Conservation (phyloP, 1,139 yeast species). For the Taphrina communis region DNA sequence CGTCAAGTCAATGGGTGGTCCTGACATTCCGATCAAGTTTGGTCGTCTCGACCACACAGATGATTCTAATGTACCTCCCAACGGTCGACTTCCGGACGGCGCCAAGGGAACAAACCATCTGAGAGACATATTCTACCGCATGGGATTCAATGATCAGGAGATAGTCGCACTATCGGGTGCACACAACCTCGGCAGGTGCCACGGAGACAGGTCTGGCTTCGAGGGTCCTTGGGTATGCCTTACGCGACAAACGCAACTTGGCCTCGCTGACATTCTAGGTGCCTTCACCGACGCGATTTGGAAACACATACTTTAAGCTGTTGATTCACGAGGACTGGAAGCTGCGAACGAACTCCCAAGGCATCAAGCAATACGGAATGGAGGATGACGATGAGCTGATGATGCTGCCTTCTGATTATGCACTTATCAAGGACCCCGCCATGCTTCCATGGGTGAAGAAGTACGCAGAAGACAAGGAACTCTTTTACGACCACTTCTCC, state of each 20-base stretch:
- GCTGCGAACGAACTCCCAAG: conserved; percentile 53
- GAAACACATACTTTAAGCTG: conserved; percentile 77
- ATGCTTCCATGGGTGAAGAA: conserved; percentile 70
- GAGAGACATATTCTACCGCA: conserved; percentile 67
- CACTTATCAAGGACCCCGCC: conserved; percentile 68
- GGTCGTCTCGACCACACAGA: conserved; percentile 59
- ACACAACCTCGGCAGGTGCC: conserved; percentile 64
- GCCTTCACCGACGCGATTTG: conserved; percentile 76
- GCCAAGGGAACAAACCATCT: conserved; percentile 71
- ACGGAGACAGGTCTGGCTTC: conserved; percentile 62
- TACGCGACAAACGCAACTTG: neutral
- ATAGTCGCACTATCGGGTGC: conserved; percentile 89
- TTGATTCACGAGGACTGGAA: conserved; percentile 76
- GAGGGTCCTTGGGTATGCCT: conserved; percentile 80
- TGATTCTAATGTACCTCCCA: conserved; percentile 62
- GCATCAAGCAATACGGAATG: conserved; percentile 55
- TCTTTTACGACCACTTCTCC: conserved; percentile 75
- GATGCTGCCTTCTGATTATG: conserved; percentile 90
- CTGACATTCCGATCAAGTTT: conserved; percentile 72
- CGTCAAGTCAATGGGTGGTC: conserved; percentile 85
- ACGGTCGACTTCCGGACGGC: conserved; percentile 75
- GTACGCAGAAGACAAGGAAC: conserved; percentile 73
- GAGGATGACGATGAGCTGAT: conserved; percentile 68
- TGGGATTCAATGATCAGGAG: conserved; percentile 82
- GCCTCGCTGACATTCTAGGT: conserved; percentile 48